Evolutionary conservation across 2,329 filamentous ascomycete species (phyloP).

Genomic region (Tolypocladium amazonense): DNA sequence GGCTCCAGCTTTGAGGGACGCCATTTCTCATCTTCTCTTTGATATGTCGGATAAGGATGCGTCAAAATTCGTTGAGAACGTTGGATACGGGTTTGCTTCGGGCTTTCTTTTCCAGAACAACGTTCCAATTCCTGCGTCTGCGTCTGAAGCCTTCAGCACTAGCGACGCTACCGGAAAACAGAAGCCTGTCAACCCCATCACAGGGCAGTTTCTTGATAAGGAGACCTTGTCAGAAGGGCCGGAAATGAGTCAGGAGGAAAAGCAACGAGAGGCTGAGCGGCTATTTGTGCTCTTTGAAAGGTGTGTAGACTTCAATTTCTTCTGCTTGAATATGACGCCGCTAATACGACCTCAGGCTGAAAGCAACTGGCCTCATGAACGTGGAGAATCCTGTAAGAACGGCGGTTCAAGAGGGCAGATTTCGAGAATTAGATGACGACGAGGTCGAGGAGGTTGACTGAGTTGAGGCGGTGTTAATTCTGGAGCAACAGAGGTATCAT

Average conservation of each 20-base stretch:
- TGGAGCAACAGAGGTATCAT: neutral
- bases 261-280: constrained; percentile 80
- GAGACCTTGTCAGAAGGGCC: constrained; percentile 49
- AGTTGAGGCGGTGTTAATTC: neutral
- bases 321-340: neutral
- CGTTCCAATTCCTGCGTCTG: constrained; percentile 61
- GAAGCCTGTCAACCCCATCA: constrained; percentile 66
- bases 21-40: constrained; percentile 72
- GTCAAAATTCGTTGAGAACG: constrained; percentile 72
- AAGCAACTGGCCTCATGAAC: constrained; percentile 63
- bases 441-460: constrained; percentile 30
- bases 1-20: constrained; percentile 60
- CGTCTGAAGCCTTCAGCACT: constrained; percentile 35
- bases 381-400: constrained; percentile 70
- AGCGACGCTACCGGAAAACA: constrained; percentile 14
- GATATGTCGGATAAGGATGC: constrained; percentile 77
- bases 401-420: constrained; percentile 57
- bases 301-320: constrained; percentile 26
- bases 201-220: constrained; percentile 66
- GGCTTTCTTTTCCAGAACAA: constrained; percentile 83
- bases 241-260: constrained; percentile 85
- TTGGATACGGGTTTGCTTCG: constrained; percentile 89
- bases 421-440: constrained; percentile 56
- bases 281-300: constrained; percentile 87
- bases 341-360: constrained; percentile 36